phyloP scores from a whole-genome alignment of 371 early-diverging fungal species.

The Lichtheimia hyalospora region DNA sequence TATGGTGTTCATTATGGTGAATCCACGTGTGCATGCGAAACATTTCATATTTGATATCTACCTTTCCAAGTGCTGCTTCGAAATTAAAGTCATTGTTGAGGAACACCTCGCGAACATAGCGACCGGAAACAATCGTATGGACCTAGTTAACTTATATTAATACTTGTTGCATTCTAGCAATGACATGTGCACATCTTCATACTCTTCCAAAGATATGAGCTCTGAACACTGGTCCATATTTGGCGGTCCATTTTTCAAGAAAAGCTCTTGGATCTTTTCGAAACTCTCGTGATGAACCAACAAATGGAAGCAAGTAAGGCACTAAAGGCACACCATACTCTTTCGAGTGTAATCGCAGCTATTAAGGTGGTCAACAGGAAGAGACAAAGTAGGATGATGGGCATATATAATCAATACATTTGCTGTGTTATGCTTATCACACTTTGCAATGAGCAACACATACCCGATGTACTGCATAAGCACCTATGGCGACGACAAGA shows the following conservation, averaged over 20 bases:
- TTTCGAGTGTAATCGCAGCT: neutral
- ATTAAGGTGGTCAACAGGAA: too few species aligned
- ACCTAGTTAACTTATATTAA: neutral
- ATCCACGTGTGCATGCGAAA: too few species aligned
- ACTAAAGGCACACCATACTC: constrained; percentile 12
- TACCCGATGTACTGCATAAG: too few species aligned
- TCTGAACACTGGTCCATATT: constrained; percentile 27
- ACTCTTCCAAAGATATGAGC: constrained; percentile 31
- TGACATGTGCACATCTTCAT: too few species aligned
- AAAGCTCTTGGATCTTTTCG: constrained; percentile 21
- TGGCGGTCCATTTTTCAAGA: constrained; percentile 18
- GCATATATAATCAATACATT: too few species aligned
- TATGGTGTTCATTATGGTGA: too few species aligned
- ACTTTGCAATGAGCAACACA: too few species aligned
- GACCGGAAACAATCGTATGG: constrained; percentile 15
- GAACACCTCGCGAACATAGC: constrained; percentile 17
- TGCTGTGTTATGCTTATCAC: too few species aligned
- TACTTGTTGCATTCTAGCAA: neutral
- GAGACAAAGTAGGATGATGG: too few species aligned
- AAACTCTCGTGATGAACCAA: constrained; percentile 24
- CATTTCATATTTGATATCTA: neutral
- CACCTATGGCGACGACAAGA: too few species aligned
- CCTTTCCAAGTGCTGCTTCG: neutral
- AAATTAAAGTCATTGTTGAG: constrained; percentile 16
- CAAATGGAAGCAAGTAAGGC: constrained; percentile 22